Conservation (phyloP, 352 stramenopile genomes). For the Thraustochytrium striatum region DNA sequence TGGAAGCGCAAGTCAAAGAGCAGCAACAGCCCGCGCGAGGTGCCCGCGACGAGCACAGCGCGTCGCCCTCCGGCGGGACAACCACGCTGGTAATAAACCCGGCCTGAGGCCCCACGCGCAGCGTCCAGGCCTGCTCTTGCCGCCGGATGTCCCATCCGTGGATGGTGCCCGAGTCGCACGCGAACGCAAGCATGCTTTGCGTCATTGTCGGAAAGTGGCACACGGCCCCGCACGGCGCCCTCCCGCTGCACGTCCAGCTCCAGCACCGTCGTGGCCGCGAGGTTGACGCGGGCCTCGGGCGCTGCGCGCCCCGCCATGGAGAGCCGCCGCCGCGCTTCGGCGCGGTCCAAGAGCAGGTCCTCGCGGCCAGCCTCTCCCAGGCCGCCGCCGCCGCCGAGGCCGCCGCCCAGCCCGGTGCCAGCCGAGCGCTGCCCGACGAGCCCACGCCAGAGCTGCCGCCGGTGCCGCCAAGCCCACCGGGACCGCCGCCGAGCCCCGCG, state of each 20-base stretch:
- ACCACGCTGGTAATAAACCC: conserved; percentile 83
- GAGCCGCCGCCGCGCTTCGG: background rate
- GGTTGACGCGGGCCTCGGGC: background rate
- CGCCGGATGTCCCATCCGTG: conserved; percentile 85
- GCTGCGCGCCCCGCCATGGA: background rate
- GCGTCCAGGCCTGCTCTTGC: conserved; percentile 79
- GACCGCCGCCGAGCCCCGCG: background rate
- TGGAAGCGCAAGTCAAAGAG: conserved; percentile 94
- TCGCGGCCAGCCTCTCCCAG: background rate
- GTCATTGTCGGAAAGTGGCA: conserved; percentile 92
- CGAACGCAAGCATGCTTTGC: conserved; percentile 86
- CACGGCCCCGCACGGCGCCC: conserved; percentile 86
- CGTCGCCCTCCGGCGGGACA: conserved; percentile 86
- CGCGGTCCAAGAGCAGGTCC: no score
- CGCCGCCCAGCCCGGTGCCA: background rate
- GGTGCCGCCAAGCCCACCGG: background rate
- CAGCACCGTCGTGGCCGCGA: conserved; percentile 27
- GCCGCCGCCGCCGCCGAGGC: background rate
- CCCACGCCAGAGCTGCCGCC: background rate
- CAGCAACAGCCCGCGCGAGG: conserved; percentile 85
- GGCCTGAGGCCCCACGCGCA: conserved; percentile 84
- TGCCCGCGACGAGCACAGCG: conserved; percentile 88
- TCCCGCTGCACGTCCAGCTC: conserved; percentile 54
- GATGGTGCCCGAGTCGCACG: conserved; percentile 78
- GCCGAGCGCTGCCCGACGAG: background rate